Conservation (phyloP, 371 early-diverging fungal genomes). For the Thermomucor indicae-seudaticae region DNA sequence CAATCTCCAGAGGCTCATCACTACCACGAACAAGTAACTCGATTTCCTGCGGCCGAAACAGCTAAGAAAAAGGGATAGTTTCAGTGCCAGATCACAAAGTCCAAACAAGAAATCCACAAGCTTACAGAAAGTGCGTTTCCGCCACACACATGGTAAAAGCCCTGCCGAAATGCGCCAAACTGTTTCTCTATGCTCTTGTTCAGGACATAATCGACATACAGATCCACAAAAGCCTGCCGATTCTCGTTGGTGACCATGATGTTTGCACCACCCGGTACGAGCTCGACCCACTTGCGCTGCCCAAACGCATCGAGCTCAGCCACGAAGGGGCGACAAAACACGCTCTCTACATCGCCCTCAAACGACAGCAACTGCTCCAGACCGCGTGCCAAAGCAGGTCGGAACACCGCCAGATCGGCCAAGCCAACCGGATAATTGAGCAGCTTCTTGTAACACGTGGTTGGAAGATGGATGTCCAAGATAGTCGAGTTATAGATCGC, state of each 20-base stretch:
- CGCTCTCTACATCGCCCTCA: slow-evolving; percentile 78
- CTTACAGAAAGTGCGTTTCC: slow-evolving; percentile 78
- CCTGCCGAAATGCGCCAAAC: slow-evolving; percentile 88
- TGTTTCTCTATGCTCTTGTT: slow-evolving; percentile 72
- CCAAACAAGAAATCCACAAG: background rate
- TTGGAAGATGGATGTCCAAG: slow-evolving; percentile 87
- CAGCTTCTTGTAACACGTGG: slow-evolving; percentile 94
- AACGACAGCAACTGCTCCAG: slow-evolving; percentile 79
- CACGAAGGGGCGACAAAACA: slow-evolving; percentile 82
- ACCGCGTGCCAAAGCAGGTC: slow-evolving; percentile 75
- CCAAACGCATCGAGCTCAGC: slow-evolving; percentile 79
- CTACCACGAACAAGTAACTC: slow-evolving; percentile 95
- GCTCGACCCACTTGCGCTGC: slow-evolving; percentile 59
- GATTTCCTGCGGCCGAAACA: slow-evolving; percentile 95
- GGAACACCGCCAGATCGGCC: slow-evolving; percentile 51
- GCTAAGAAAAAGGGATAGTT: slow-evolving; percentile 3
- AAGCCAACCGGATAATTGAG: slow-evolving; percentile 61
- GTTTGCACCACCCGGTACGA: slow-evolving; percentile 69
- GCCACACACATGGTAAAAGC: slow-evolving; percentile 90
- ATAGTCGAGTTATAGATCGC: slow-evolving; percentile 93
- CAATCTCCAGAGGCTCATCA: slow-evolving; percentile 77
- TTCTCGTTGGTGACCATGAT: slow-evolving; percentile 76
- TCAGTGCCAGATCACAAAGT: background rate
- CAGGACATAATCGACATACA: slow-evolving; percentile 78
- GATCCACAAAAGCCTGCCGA: slow-evolving; percentile 75